Conservation (phyloP, 73 alveolate species). For the Effrenium voratum region DNA sequence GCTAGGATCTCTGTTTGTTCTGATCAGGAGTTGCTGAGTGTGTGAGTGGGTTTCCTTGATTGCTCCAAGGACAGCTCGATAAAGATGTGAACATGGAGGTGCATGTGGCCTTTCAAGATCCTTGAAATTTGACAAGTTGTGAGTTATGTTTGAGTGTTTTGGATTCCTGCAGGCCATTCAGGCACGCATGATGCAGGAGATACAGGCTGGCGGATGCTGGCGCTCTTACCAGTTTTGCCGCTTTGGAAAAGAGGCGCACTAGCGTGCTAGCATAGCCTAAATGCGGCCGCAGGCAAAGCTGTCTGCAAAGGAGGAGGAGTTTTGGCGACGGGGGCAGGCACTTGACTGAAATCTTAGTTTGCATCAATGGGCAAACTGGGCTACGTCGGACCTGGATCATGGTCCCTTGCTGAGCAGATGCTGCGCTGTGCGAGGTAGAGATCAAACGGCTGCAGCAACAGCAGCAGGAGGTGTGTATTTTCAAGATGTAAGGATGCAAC, state of each 20-base stretch:
- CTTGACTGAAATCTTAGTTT: neutral
- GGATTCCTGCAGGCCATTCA: neutral
- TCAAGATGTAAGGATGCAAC: neutral
- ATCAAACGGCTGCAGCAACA: conserved; percentile 73
- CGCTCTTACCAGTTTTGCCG: too few relatives aligned
- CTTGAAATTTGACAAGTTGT: too few relatives aligned
- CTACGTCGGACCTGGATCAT: neutral
- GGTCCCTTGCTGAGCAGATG: neutral
- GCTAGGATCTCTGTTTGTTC: too few relatives aligned
- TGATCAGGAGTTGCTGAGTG: too few relatives aligned
- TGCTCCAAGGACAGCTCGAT: too few relatives aligned
- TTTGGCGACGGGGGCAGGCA: conserved; percentile 68
- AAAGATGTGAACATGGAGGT: too few relatives aligned
- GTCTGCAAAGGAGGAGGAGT: conserved; percentile 28
- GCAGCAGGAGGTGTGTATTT: neutral
- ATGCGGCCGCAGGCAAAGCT: neutral
- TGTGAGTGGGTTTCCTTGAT: too few relatives aligned
- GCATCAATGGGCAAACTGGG: neutral
- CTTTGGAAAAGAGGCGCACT: neutral
- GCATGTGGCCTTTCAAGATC: too few relatives aligned
- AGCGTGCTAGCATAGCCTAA: neutral
- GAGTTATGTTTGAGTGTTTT: too few relatives aligned
- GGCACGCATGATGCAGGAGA: conserved; percentile 24
- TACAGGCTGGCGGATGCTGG: neutral
- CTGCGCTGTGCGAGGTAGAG: conserved; percentile 1